Conservation (phyloP, 495 filamentous ascomycete genomes). For the Penicillium pancosmium region DNA sequence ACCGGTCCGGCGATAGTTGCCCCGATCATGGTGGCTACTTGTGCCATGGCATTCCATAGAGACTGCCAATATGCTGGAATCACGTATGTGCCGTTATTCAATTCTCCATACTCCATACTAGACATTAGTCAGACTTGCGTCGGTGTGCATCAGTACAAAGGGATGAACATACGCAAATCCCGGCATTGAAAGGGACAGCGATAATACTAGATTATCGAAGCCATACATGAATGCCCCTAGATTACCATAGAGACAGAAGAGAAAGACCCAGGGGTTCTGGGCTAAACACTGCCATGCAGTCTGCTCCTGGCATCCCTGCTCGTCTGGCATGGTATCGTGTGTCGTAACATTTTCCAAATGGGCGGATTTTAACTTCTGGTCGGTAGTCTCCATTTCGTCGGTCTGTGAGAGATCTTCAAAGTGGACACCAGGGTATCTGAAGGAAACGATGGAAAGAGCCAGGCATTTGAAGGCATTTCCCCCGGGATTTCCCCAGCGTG, state of each 20-base stretch:
- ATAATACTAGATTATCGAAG: constrained; percentile 31
- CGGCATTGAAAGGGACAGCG: constrained; percentile 28
- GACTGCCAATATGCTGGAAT: constrained; percentile 35
- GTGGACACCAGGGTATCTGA: constrained; percentile 1
- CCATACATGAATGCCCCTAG: constrained; percentile 30
- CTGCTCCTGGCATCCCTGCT: not conserved
- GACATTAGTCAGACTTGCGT: not conserved
- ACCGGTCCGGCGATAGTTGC: constrained; percentile 23
- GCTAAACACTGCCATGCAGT: constrained; percentile 9
- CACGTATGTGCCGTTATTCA: constrained; percentile 16
- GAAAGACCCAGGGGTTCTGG: constrained; percentile 17
- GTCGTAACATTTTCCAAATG: constrained; percentile 9
- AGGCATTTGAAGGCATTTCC: not conserved
- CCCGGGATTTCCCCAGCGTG: constrained; percentile 1
- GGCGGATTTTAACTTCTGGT: constrained; percentile 2
- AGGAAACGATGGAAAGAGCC: not conserved
- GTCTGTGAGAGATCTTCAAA: not conserved
- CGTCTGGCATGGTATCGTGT: not conserved
- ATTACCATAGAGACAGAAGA: constrained; percentile 24
- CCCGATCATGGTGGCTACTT: constrained; percentile 29
- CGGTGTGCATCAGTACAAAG: not conserved
- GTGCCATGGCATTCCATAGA: constrained; percentile 31
- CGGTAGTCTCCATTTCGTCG: constrained; percentile 2
- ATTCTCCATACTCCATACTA: constrained; percentile 17
- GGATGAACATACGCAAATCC: constrained; percentile 24